Base-by-base conservation (phyloP, 495 filamentous ascomycete species). In the Astrothelium subdiscretum region DNA sequence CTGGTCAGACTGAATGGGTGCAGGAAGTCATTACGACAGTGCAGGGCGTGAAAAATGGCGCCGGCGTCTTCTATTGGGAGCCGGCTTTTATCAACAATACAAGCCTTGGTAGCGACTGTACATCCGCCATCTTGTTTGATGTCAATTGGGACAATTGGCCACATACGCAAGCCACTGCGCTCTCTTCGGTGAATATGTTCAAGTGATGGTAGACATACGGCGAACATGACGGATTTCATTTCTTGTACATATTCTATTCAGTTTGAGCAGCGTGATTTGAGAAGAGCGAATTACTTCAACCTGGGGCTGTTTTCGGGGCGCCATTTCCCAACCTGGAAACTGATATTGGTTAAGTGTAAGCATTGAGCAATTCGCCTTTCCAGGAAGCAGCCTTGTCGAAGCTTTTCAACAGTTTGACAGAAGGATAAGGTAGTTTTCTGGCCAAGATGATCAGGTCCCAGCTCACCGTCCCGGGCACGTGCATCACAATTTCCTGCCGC, bases 11-110 rank as follows among this genome's bases (percentile, higher is more conserved):
- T 24, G 58, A 62, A 22, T 77, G 73, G 72, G 65, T 68, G 22
- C 67, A 69, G 40, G 63, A 68, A 26, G 65, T 77, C 12, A 68
- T 71, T 13, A 59, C n/a, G 10, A 65, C 70, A 57, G 71, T 74
- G 15, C 61, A 63, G 24, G 60, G 58, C 3, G 67, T 72, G 2
- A 48, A 29, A 29, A 65, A 65, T 15, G 70, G 65, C 43, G 69
- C 68, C 31, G 75, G 75, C 4, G 58, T 76, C 20, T 69, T 70
- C 57, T 76, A 76, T 59, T 77, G 75, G 75, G 75, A 77, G 67
- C 74, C 75, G 12, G 74, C 70, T n/a, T 75, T 74, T 72, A 62
- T 75, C 43, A 70, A 71, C 57, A 67, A 66, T 61, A 70, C 71
- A 2, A 65, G 67, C 5, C 58, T 73, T 11, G 71, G 70, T 57